Evolutionary conservation across 441 rosid genomes (phyloP), one percentile per base, ranked within the genome.

Genomic region (Gossypium davidsonii): DNA sequence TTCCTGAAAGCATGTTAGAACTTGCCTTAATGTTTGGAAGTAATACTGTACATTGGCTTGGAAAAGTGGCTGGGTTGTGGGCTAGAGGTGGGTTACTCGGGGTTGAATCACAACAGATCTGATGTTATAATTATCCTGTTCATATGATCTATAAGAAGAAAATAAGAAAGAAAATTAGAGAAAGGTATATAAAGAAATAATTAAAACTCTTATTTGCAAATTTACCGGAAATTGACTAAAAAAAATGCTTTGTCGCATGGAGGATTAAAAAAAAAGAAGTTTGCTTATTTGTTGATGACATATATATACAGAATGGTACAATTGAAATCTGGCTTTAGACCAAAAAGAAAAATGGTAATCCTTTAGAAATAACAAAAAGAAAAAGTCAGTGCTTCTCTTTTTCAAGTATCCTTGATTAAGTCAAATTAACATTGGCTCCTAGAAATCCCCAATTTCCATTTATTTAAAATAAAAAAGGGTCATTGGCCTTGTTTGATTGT

Each of bases 1-100:
- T 57, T 63, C 55, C 74, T 78, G 68, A 72, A 64, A 37, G 20
- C 42, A 23, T 18, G 65, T 23, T 20, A 23, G 15, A 58, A 49
- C 58, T 67, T 67, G 37, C 14, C 3, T 25, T 3, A 39, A 71
- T 71, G 20, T 26, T 71, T 14, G 53, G 34, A 39, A 42, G 18
- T 28, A 31, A 5, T 10, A 23, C 15, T 42, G 11, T 21, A 7
- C 21, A 39, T 37, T 39, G 49, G 23, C 34, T 8, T 39, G 62
- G 2, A 37, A 18, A 70, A 12, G 25, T 67, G 42, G 11, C 23
- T 25, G 23, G 42, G 1, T n/a, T 67, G 4, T 49, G n/a, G 42
- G 42, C 46, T 17, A 49, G 57, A 49, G 58, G n/a, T 44, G 18
- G 53, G 70, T 66, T 10, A 44, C 3, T 66, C 48, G 20, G 42